Evolutionary conservation across 768 basidiomycete species (phyloP), one percentile per base, ranked within the genome.

Genomic region (Lentinula sp.): DNA sequence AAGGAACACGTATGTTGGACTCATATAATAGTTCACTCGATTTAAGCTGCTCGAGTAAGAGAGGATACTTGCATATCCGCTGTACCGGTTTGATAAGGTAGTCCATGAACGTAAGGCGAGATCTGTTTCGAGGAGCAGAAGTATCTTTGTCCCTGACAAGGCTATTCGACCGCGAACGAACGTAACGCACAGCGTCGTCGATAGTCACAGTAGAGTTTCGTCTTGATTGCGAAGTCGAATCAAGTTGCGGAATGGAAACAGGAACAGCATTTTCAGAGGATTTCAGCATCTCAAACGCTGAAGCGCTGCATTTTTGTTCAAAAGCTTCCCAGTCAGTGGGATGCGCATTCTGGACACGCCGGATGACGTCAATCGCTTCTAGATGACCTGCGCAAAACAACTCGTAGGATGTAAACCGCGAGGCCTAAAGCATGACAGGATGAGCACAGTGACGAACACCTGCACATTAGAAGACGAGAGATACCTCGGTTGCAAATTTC

Each of bases 81-180:
- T 99, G 96, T 15, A 98, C 83, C n/a, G 96, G 96, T 73, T 94
- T 94, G 76, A 99, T 98, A 75, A 98, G 81, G 70, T 95, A 95
- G 74, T 98, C 96, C 65, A 84, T 76, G 71, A 91, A 85, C 61
- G 80, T 79, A 41, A 91, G 81, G 20, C 83, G 82, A 12, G 60
- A 36, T 52, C 48, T 33, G 56, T 6, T 63, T 69, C 70, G 69
- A 65, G 72, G 18, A 18, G 62, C 49, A 36, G 65, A 35, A 6
- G 68, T 63, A 4, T 78, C 77, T 63, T 71, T 79, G 2, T 73
- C 61, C 39, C 63, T 69, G 55, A 65, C 45, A 55, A 66, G 74
- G 67, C 66, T 60, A 35, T 52, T 78, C 46, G 68, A 68, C 32
- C 74, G 75, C 36, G 73, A 71, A 18, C 73, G 77, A 41, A 76